Conservation (phyloP, 2,329 filamentous ascomycete genomes). For the Xylariales sp. region DNA sequence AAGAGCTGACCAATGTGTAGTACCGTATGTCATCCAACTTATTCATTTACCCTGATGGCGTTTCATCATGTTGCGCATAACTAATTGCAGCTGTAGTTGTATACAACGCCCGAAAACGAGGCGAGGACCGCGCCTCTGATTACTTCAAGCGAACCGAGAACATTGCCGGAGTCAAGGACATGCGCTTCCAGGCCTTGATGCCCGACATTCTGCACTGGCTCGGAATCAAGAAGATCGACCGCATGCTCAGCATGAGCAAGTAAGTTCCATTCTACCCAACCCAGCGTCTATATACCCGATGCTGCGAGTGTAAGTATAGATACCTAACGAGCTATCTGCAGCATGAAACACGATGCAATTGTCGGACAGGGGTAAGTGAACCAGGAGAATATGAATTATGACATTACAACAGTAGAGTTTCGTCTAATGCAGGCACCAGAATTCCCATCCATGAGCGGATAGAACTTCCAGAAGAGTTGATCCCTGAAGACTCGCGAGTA, state of each 20-base stretch:
- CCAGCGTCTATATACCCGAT: no score
- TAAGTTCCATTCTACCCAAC: constrained; percentile 46
- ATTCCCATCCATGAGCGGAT: constrained; percentile 87
- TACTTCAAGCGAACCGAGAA: constrained; percentile 99
- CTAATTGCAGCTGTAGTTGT: constrained; percentile 41
- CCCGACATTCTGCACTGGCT: constrained; percentile 97
- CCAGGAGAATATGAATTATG: constrained; percentile 12
- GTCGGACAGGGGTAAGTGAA: constrained; percentile 66
- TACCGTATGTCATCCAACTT: constrained; percentile 36
- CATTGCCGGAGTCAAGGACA: constrained; percentile 92
- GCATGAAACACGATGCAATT: constrained; percentile 89
- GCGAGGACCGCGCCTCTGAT: constrained; percentile 75
- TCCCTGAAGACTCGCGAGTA: constrained; percentile 91
- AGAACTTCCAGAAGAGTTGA: constrained; percentile 88
- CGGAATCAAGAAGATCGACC: constrained; percentile 96
- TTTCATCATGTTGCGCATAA: neutral
- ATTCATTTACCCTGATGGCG: neutral
- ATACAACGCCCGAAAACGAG: constrained; percentile 78
- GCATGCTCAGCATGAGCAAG: constrained; percentile 99
- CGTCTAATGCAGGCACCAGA: constrained; percentile 29
- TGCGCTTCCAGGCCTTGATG: constrained; percentile 98
- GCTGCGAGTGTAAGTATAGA: no score
- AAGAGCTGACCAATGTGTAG: constrained; percentile 33
- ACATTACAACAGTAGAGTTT: neutral
- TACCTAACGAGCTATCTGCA: constrained; percentile 36